These are phyloP conservation scores for Kazachstania sp. DNA, from an alignment of 1,139 yeast species.

Conservation along the genomic window DNA sequence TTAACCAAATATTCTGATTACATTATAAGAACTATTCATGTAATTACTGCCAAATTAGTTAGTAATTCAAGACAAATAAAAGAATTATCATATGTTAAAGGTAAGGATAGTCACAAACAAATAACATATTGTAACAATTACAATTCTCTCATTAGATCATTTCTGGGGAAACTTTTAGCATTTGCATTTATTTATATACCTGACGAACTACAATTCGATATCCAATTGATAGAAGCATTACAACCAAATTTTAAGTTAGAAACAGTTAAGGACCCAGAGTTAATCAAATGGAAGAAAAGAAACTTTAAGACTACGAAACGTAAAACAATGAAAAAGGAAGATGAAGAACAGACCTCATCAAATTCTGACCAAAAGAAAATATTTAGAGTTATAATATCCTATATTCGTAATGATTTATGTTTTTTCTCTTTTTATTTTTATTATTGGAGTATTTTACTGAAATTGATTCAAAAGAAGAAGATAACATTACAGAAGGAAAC, in stretches of 20 bases:
- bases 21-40: conserved; percentile 22
- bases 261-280: not conserved
- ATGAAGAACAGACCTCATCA: conserved; percentile 6
- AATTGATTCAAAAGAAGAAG: not conserved
- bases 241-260: conserved; percentile 9
- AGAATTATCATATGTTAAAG: not conserved
- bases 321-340: not conserved
- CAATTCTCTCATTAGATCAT: conserved; percentile 20
- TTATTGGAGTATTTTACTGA: conserved; percentile 24
- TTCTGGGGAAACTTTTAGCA: conserved; percentile 29
- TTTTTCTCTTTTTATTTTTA: conserved; percentile 29
- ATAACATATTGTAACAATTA: conserved; percentile 14
- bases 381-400: conserved; percentile 27
- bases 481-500: not conserved
- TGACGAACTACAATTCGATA: conserved; percentile 22
- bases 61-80: conserved; percentile 17
- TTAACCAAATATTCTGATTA: conserved; percentile 23
- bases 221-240: conserved; percentile 14
- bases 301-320: conserved; percentile 7
- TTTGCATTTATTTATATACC: conserved; percentile 26
- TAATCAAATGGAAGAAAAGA: conserved; percentile 21
- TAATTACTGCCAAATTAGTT: conserved; percentile 23
- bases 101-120: not conserved
- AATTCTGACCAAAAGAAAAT: conserved; percentile 12
- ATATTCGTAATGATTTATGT: conserved; percentile 24